Base-by-base conservation (phyloP, 148 eudicot genomes). In the Rhododendron ovatum region DNA sequence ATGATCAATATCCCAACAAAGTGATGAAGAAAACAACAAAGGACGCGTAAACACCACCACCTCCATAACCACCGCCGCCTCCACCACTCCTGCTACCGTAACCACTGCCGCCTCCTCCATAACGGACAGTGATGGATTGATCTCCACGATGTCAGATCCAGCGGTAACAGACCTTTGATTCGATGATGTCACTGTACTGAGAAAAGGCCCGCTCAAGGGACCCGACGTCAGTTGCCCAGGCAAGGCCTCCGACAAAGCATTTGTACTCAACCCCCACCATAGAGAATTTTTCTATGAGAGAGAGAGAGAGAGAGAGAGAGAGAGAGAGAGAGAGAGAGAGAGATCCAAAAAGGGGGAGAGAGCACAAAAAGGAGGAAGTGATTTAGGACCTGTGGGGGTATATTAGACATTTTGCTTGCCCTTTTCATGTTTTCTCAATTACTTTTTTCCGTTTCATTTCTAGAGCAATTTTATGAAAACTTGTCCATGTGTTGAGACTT, bases 171-270 rank as follows among this genome's bases (percentile, higher is more conserved):
- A 96, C 98, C 98, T 95, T 95, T 87, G 98, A 94, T 57, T 95
- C 95, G 75, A 89, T 30, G 86, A 95, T 89, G 1, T 90, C 88
- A 11, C 96, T 97, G 76, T 48, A 95, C 83, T 89, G 89, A 84
- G 98, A 89, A 85, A 95, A 95, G 41, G 97, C 97, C 0, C 41
- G 22, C 82, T 88, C 94, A 1, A 95, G 90, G 7, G 95, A 37
- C 11, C 83, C 87, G 55, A 93, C 93, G 80, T 88, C 91, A 86
- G 98, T 95, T 89, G 94, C 95, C 98, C 98, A 95, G 1, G 98
- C 97, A 12, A 95, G 92, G 83, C 98, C 98, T 37, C 98, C 97
- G 81, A 95, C 98, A 89, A 95, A 96, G 87, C 98, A 96, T 47
- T 98, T 89, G 89, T 45, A 96, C 82, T 96, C 98, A 84, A 91